Evolutionary conservation across 2,329 filamentous ascomycete genomes (phyloP).

Genomic region (Didymella pinodella): DNA sequence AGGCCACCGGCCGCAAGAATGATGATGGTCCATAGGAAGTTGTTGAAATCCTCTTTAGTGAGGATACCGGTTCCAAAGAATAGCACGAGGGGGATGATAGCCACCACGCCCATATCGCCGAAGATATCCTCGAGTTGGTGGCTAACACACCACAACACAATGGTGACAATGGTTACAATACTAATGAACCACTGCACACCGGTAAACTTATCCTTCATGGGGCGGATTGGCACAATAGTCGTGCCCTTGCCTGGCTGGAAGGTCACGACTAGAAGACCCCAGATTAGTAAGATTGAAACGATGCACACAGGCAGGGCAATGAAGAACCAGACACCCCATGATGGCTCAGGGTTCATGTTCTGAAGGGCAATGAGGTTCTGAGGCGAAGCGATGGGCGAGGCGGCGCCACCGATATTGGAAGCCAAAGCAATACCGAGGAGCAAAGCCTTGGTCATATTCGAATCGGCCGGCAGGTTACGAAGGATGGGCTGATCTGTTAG

Average conservation of each 20-base stretch:
- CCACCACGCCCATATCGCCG: slow-evolving; percentile 98
- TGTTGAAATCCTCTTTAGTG: slow-evolving; percentile 99
- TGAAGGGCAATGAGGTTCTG: slow-evolving; percentile 97
- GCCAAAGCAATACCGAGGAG: slow-evolving; percentile 94
- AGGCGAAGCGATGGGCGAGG: slow-evolving; percentile 94
- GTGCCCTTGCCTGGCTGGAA: slow-evolving; percentile 88
- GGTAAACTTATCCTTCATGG: slow-evolving; percentile 86
- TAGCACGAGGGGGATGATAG: slow-evolving; percentile 91
- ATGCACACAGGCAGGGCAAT: slow-evolving; percentile 91
- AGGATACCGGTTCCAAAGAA: slow-evolving; percentile 97
- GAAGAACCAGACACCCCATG: slow-evolving; percentile 98
- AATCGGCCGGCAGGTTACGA: slow-evolving; percentile 88
- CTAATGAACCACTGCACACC: slow-evolving; percentile 94
- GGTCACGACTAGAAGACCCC: slow-evolving; percentile 81
- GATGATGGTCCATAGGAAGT: slow-evolving; percentile 99
- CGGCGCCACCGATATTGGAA: slow-evolving; percentile 94
- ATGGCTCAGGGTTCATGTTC: slow-evolving; percentile 91
- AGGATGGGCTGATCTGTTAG: slow-evolving; percentile 77
- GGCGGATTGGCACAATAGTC: slow-evolving; percentile 88
- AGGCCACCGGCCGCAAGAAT: slow-evolving; percentile 94
- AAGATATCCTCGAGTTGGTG: slow-evolving; percentile 88
- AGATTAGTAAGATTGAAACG: slow-evolving; percentile 86
- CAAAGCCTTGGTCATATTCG: slow-evolving; percentile 91
- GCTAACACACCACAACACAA: slow-evolving; percentile 88
- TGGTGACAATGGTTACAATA: slow-evolving; percentile 81